A percentile compares a stretch with the other conserved stretches of the same genome.
Conservation (phyloP, 2,329 filamentous ascomycete genomes). For the Microcyclospora tardicrescens region DNA sequence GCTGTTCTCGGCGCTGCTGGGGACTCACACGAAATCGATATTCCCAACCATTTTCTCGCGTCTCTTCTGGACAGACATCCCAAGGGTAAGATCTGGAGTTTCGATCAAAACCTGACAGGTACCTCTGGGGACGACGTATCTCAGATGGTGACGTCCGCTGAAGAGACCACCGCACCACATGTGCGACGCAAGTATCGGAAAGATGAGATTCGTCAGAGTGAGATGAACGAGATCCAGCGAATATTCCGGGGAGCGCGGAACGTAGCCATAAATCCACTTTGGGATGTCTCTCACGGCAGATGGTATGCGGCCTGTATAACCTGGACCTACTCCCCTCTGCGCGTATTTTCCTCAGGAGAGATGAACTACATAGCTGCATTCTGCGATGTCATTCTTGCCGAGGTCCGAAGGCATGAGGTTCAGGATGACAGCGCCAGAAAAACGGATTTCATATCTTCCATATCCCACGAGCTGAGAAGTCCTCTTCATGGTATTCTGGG, state of each 20-base stretch:
- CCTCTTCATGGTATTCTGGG: conserved; percentile 18
- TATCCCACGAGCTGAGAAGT: conserved; percentile 26
- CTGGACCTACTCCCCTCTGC: conserved; percentile 29
- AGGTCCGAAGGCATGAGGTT: conserved; percentile 41
- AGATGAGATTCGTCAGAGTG: conserved; percentile 1
- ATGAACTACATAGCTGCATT: conserved; percentile 29
- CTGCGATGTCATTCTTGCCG: conserved; percentile 43
- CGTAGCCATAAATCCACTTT: conserved; percentile 39
- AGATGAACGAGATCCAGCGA: conserved; percentile 15
- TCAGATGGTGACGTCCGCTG: not conserved
- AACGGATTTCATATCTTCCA: conserved; percentile 28
- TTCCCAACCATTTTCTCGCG: conserved; percentile 12
- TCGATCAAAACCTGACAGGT: conserved; percentile 4
- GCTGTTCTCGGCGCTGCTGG: too few species aligned
- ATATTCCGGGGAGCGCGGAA: conserved; percentile 35
- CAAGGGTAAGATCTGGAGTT: conserved; percentile 16
- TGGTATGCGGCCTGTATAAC: conserved; percentile 32
- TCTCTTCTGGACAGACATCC: conserved; percentile 12
- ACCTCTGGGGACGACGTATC: not conserved
- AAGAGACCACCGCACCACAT: not conserved
- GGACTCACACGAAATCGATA: not conserved
- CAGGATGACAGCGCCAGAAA: conserved; percentile 28
- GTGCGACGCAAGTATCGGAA: not conserved
- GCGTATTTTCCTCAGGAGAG: conserved; percentile 23
- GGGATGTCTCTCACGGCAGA: conserved; percentile 34